Base-by-base conservation (phyloP, 345 rosid species). In the Salix suchowensis region DNA sequence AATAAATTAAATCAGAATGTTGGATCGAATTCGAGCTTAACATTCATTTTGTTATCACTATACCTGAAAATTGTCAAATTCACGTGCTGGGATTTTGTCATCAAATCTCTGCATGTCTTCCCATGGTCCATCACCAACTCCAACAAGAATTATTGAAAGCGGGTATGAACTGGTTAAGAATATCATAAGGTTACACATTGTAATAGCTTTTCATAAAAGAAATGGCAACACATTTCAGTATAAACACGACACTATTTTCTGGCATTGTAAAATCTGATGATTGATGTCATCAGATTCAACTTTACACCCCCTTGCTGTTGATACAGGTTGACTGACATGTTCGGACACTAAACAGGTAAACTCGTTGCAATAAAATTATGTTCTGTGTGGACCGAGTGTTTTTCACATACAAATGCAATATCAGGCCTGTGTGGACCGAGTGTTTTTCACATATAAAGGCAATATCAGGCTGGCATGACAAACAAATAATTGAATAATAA, bases 51-150 rank as follows among this genome's bases (percentile, higher is more conserved):
- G 65, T 4, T 5, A 26, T 21, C 18, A 62, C 15, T 68, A 7
- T 68, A 89, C 94, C 91, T 90, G 97, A 84, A 92, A 92, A 83
- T 90, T 90, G 80, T 92, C 97, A 54, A 92, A 87, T 19, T 84
- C 87, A 4, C 93, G 92, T 24, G 83, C 73, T 62, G 97, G 94
- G 79, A 92, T 87, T 85, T 85, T 90, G 75, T 92, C 89, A 76
- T 90, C 97, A 30, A 92, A 92, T 77, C 80, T 89, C 84, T 76
- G 83, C 97, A 90, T 92, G 77, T 87, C 91, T 32, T 91, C 94
- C 96, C 96, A 91, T 37, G 96, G 96, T 40, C 93, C 96, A 70
- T 89, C 97, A 74, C 97, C 97, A 71, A 88, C 94, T 71, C 97
- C 94, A 79, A 92, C 86, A 67, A 92, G 88, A 79, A 89, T 79